Base-by-base conservation (phyloP, 1,284 basidiomycete species). In the Ganoderma sinense region DNA sequence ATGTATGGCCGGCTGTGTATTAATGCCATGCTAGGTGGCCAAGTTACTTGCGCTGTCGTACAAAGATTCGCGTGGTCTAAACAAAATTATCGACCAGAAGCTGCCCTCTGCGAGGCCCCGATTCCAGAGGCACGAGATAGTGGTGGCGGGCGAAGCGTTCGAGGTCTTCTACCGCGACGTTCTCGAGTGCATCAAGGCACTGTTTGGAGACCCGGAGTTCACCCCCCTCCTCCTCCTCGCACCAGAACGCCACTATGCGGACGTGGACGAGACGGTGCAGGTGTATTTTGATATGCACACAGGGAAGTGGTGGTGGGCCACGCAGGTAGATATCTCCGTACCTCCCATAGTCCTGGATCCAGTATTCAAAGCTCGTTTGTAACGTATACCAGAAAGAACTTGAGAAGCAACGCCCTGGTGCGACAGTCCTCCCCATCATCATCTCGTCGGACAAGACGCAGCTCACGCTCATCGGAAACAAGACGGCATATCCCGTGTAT, bases 371-470 rank as follows among this genome's bases (percentile, higher is more conserved):
- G 11, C 40, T 2, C 40, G 13, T 41, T 6, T 41, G 40, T 41
- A 41, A 41, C 16, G 4, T 41, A 41, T 14, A 2, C 83, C 81
- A 84, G 69, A 82, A 84, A 66, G 84, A 39, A 14, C 33, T 39
- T 14, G 63, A 53, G 33, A 64, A 64, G 39, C 1, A 40, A 6
- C 7, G 33, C 16, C 48, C 64, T 39, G 67, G 62, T 0, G 71
- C 68, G 0, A 72, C 71, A 0, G 43, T 72, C 4, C 45, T 64
- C 2, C 68, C 71, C 0, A 20, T 71, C 16, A 65, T 71, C 33
- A 73, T 84, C 26, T 81, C 81, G 0, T 78, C 82, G 0, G 82
- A 84, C 71, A 84, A 84, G 72, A 84, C 80, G 0, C 79, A 81
- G 60, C 45, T 84, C 6, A 77, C 82, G 11, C 68, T 65, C 6